Evolutionary conservation across 1,284 basidiomycete genomes (phyloP).

Genomic region (Puccinia triticina): DNA sequence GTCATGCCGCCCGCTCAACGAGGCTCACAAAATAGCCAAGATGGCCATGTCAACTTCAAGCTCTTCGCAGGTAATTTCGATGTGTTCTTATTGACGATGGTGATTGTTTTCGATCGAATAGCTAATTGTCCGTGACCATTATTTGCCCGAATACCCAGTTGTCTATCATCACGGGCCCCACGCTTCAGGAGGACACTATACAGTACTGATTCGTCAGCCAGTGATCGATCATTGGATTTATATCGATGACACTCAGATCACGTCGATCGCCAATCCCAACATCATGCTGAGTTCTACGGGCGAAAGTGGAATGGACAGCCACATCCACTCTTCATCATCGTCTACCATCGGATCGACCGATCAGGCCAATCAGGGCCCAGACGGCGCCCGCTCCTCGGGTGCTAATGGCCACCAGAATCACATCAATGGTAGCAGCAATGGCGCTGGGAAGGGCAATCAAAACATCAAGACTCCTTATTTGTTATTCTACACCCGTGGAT

Average conservation of each 20-base stretch:
- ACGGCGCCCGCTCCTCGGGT: too few species aligned
- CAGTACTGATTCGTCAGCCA: conserved; percentile 70
- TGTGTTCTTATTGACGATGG: not conserved
- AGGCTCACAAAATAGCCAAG: not conserved
- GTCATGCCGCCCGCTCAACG: conserved; percentile 56
- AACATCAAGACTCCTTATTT: conserved; percentile 23
- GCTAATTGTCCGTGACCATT: too few species aligned
- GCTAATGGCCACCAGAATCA: not conserved
- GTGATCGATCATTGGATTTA: conserved; percentile 74
- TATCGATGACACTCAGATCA: conserved; percentile 77
- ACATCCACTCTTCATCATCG: too few species aligned
- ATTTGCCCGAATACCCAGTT: conserved; percentile 63
- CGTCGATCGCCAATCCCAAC: not conserved
- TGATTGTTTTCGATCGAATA: too few species aligned
- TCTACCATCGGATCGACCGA: too few species aligned
- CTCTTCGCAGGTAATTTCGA: conserved; percentile 76
- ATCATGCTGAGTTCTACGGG: not conserved
- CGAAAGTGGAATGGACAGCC: too few species aligned
- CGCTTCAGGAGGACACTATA: conserved; percentile 93
- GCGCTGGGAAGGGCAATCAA: not conserved
- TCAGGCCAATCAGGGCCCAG: too few species aligned
- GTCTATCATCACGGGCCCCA: conserved; percentile 92
- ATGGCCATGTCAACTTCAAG: conserved; percentile 66
- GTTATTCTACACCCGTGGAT: conserved; percentile 20
- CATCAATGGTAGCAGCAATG: not conserved